Evolutionary conservation across 345 rosid genomes (phyloP).

Genomic region (Diplotaxis tenuifolia): DNA sequence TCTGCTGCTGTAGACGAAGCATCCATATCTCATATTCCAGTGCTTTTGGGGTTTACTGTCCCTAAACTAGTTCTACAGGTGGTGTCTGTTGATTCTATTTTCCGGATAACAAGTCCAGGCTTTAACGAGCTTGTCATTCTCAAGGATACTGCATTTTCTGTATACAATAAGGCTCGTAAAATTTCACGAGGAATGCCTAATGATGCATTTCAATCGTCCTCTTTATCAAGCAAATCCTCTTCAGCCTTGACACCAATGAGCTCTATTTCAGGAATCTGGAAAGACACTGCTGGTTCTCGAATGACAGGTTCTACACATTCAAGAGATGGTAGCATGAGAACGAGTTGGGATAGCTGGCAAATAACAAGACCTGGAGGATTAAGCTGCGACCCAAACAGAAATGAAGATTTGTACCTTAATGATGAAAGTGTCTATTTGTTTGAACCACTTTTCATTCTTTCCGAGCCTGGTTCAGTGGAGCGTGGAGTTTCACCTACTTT

Average conservation of each 20-base stretch:
- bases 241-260: constrained; percentile 52
- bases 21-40: constrained; percentile 70
- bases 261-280: constrained; percentile 82
- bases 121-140: constrained; percentile 79
- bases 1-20: constrained; percentile 88
- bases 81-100: constrained; percentile 84
- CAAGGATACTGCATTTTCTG: constrained; percentile 93
- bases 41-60: constrained; percentile 82
- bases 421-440: constrained; percentile 78
- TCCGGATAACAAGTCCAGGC: constrained; percentile 88
- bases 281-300: constrained; percentile 81
- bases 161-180: constrained; percentile 91
- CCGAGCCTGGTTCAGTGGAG: constrained; percentile 92
- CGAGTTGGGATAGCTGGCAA: constrained; percentile 93
- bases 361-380: constrained; percentile 71
- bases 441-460: constrained; percentile 95
- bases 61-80: constrained; percentile 87
- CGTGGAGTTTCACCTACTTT: constrained; percentile 66
- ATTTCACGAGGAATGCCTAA: constrained; percentile 67
- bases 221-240: constrained; percentile 61
- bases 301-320: constrained; percentile 71
- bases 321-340: constrained; percentile 74
- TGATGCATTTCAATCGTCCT: constrained; percentile 57
- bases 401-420: constrained; percentile 59
- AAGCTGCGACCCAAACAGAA: constrained; percentile 72